Percentiles rank a stretch among this genome's conserved stretches.
These are phyloP conservation scores for Lagenaria siceraria DNA, from an alignment of 306 rosid species.

Conservation along the genomic window DNA sequence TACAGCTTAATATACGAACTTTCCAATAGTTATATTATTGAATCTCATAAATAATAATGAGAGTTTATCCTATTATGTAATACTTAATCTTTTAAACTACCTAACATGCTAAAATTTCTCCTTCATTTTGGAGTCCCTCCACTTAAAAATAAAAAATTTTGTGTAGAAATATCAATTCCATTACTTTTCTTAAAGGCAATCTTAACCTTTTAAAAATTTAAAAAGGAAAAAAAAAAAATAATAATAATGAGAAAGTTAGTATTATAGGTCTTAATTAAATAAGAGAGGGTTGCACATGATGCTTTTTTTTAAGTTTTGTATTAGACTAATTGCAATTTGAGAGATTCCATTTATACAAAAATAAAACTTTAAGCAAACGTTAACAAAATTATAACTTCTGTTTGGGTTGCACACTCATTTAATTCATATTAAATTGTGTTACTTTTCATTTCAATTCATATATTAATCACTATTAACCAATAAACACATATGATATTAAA, in stretches of 20 bases:
- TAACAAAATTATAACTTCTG: not conserved
- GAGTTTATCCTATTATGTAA: too few species aligned
- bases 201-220: not conserved
- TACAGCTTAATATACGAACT: too few species aligned
- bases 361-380: not conserved
- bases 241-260: not conserved
- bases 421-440: not conserved
- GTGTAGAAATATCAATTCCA: not conserved
- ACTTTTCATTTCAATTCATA: not conserved
- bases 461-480: not conserved
- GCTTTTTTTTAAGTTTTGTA: not conserved
- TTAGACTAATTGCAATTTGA: not conserved
- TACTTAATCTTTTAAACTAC: not conserved
- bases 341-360: conserved; percentile 1
- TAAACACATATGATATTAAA: too few species aligned
- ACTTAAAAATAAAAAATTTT: not conserved
- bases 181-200: not conserved
- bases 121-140: not conserved
- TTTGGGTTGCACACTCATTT: not conserved
- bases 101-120: not conserved
- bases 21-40: too few species aligned
- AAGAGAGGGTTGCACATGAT: conserved; percentile 1
- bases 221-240: not conserved
- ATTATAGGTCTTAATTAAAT: not conserved
- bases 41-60: too few species aligned